phyloP scores from a whole-genome alignment of 192 early-diverging fungal genomes.

The Rhizoclosmatium sp. region DNA sequence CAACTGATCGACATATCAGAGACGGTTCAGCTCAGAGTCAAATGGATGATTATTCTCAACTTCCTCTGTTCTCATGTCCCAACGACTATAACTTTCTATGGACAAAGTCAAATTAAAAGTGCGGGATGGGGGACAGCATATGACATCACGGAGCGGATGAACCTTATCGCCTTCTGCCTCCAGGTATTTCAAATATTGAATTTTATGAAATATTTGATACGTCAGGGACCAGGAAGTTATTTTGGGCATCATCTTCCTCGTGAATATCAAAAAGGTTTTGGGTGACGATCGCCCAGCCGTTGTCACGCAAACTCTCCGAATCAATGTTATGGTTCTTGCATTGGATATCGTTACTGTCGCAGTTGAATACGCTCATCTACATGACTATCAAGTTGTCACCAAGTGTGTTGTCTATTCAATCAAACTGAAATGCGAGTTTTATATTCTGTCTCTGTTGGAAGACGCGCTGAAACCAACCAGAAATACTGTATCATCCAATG shows the following conservation, averaged over 20 bases:
- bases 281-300: not conserved
- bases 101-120: too few species aligned
- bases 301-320: not conserved
- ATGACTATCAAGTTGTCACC: slow-evolving; percentile 13
- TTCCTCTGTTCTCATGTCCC: too few species aligned
- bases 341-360: not conserved
- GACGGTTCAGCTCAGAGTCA: too few species aligned
- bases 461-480: not conserved
- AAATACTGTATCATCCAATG: too few species aligned
- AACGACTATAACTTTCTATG: too few species aligned
- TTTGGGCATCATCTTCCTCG: not conserved
- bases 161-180: too few species aligned
- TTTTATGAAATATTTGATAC: too few species aligned
- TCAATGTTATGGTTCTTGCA: slow-evolving; percentile 1
- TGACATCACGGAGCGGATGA: too few species aligned
- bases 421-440: not conserved
- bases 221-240: not conserved
- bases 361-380: not conserved
- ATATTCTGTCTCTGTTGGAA: not conserved
- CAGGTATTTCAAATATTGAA: too few species aligned
- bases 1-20: too few species aligned
- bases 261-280: not conserved
- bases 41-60: too few species aligned
- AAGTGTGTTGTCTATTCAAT: slow-evolving; percentile 4
- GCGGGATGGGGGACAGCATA: too few species aligned